phyloP scores from a whole-genome alignment of 129 eudicot species.

The Lactuca saligna region DNA sequence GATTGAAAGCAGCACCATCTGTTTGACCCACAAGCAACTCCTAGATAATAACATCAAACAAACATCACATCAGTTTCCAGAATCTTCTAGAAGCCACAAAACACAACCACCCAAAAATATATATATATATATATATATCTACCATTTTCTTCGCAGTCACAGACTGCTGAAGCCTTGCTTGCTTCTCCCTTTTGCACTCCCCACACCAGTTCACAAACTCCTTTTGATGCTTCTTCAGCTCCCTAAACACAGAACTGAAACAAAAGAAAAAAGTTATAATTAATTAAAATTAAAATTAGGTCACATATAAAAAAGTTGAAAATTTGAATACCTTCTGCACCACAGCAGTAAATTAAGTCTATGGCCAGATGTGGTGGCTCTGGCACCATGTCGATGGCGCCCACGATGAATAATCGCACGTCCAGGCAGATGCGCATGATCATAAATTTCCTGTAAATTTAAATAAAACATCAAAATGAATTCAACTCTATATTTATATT shows the following conservation, averaged over 20 bases:
- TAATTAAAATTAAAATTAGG: background rate
- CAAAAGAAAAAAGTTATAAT: background rate
- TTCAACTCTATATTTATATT: background rate
- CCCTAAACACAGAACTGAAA: constrained; percentile 77
- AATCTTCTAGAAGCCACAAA: background rate
- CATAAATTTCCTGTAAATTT: constrained; percentile 59
- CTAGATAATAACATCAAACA: constrained; percentile 21
- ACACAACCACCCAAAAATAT: too few relatives aligned
- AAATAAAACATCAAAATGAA: background rate
- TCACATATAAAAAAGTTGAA: background rate
- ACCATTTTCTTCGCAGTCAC: constrained; percentile 67
- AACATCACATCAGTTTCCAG: background rate
- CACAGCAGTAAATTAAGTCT: constrained; percentile 79
- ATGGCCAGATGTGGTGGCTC: constrained; percentile 85
- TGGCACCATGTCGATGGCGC: constrained; percentile 98
- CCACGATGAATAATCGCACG: constrained; percentile 93
- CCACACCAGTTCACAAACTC: constrained; percentile 81
- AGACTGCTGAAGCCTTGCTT: constrained; percentile 58
- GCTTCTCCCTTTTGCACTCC: constrained; percentile 84
- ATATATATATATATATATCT: background rate
- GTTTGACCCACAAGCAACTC: constrained; percentile 49
- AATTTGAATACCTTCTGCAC: constrained; percentile 75
- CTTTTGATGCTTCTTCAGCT: constrained; percentile 69
- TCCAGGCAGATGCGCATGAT: constrained; percentile 77
- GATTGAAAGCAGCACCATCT: constrained; percentile 36